Base-by-base conservation (phyloP, 495 filamentous ascomycete species). In the Neurospora cerealis region DNA sequence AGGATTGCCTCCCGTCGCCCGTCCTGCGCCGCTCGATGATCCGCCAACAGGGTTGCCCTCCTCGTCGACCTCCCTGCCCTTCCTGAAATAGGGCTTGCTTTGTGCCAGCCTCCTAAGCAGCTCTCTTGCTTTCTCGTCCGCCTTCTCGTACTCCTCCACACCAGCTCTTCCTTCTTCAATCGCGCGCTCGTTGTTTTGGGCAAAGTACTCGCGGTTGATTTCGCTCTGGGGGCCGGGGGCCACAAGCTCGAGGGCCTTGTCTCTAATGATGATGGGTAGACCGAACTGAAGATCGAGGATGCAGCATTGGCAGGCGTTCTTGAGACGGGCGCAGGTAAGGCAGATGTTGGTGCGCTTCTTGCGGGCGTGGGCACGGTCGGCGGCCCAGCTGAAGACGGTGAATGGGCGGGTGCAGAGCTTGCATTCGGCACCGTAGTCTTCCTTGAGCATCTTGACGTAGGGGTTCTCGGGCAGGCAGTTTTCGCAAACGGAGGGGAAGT, bases 231-330 rank as follows among this genome's bases (percentile, higher is more conserved):
- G 96, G 3, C 96, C 96, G 2, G 95, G 94, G 13, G 94, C 93
- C 24, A 98, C 92, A 88, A 99, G 95, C 85, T 98, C 97, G 70
- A 99, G 87, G 2, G 96, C 96, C n/a, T 96, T 95, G 85, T 99
- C 96, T 75, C 96, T 90, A 69, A 99, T 91, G 62, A 92, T 90
- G 78, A 98, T 97, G 28, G 96, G 96, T 41, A 99, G 83, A 71
- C 96, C 96, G 81, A 97, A 98, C 24, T 92, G 93, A 73, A 99
- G 85, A 87, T 99, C 96, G 69, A 98, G 90, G 93, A 98, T 98
- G 85, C 96, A 99, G 83, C 92, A 97, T 84, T 99, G 96, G 81
- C 96, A 99, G 85, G 96, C 96, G 85, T 98, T 98, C 85, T 97
- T 96, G 74, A 97, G 86, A 32, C 94, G 92, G 15, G 93, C 93